Base-by-base conservation (phyloP, 257 asterid genomes). In the Schizonepeta tenuifolia region DNA sequence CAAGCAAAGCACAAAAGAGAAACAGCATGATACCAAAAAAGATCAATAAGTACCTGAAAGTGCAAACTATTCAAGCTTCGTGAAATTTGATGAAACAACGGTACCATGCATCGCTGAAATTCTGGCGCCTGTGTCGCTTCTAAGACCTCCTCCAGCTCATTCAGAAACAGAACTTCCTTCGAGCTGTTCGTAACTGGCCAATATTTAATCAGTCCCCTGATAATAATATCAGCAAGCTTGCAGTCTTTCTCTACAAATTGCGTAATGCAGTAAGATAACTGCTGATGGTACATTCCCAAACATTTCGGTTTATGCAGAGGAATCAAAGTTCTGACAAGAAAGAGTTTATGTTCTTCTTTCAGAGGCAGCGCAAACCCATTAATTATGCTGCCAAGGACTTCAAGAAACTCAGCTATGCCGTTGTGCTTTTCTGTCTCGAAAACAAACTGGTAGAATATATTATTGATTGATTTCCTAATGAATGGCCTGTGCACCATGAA, bases 131-230 rank as follows among this genome's bases (percentile, higher is more conserved):
- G 97, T 3, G 92, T 89, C 6, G 85, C 94, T 86, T 91, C 97
- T 58, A 91, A 66, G 56, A 91, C 87, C 84, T 90, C 97, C 82
- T 90, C 97, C 70, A 90, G 82, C 88, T 90, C 97, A 72, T 83
- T 86, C 49, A 90, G 91, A 76, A 88, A 90, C 83, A 90, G 82
- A 80, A 88, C 88, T 81, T 90, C 97, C 79, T 90, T 90, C 20
- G 89, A 77, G 85, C 93, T 88, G 78, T 84, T 90, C 6, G 90
- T 90, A 75, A 90, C 89, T 1, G 97, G 97, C 97, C 97, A 91
- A 63, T 87, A 91, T 81, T 78, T 87, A 21, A 89, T 73, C 74
- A 91, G 74, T 71, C 97, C 97, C 85, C 97, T 76, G 47, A 89
- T 85, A 49, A 91, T 77, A 26, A 79, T 80, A 76, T 89, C 96